Conservation (phyloP, 768 basidiomycete species). For the Amanita pallidorosea region DNA sequence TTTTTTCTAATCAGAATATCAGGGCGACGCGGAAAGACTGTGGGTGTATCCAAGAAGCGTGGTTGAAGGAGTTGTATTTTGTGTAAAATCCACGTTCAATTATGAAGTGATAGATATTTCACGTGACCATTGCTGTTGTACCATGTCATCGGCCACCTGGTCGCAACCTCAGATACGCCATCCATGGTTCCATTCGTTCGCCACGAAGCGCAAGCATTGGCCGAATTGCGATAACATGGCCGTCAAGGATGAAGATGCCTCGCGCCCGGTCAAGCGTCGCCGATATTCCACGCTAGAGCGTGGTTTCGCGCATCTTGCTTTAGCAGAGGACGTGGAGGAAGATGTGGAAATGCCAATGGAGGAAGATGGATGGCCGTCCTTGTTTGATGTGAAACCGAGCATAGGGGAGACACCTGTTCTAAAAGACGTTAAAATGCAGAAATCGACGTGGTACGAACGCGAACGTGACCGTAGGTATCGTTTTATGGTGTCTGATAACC, state of each 20-base stretch:
- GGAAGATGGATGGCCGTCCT: constrained; percentile 5
- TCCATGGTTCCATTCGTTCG: constrained; percentile 30
- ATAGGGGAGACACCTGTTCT: constrained; percentile 10
- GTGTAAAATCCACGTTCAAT: not conserved
- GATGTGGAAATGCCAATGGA: constrained; percentile 8
- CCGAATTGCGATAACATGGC: constrained; percentile 5
- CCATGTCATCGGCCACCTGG: constrained; percentile 15
- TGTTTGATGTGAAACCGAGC: not conserved
- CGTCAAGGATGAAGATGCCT: constrained; percentile 7
- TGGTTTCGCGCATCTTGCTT: constrained; percentile 41
- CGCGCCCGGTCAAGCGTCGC: constrained; percentile 29
- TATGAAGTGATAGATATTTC: not conserved
- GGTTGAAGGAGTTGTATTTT: constrained; percentile 22
- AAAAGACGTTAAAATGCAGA: constrained; percentile 53
- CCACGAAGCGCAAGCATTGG: constrained; percentile 31
- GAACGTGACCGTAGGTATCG: constrained; percentile 51
- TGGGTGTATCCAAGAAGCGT: constrained; percentile 92
- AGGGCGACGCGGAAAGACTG: constrained; percentile 95
- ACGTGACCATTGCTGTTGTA: not conserved
- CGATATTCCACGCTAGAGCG: constrained; percentile 40
- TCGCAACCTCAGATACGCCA: constrained; percentile 22
- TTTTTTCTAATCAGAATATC: not conserved
- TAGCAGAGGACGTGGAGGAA: constrained; percentile 2
- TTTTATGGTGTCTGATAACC: not conserved
- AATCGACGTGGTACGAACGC: constrained; percentile 55